Base-by-base conservation (phyloP, 2,329 filamentous ascomycete species). In the Paecilomyces niveus region DNA sequence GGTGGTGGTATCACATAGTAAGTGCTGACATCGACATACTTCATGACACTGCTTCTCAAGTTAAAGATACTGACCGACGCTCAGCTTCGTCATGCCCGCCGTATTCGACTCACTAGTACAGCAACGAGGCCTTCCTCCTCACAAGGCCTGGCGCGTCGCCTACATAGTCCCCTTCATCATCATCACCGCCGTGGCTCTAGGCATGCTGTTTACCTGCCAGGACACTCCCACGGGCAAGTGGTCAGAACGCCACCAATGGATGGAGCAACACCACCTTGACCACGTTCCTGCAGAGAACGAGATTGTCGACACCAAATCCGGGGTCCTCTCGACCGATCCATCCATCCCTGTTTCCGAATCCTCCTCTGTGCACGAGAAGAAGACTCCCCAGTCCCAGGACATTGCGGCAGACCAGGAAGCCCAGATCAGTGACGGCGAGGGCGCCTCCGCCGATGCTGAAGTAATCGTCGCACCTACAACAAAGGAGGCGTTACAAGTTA, bases 1-100 rank as follows among this genome's bases (percentile, higher is more conserved):
- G 92, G 92, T 59, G 92, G 92, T 62, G 92, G 92, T 58, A 89
- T 96, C 64, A 96, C 92, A 1, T 96, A 96, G 72, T 74, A 66
- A 29, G 69, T 60, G 18, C 11, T 13, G 22, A 39, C 22, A 21
- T 13, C 33, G 2, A 51, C 51, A 29, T 26, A n/a, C 31, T 32
- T 15, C 1, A 39, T 35, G 22, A 10, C 51, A 39, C 6, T 15
- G 53, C 11, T 13, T 35, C 3, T 15, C 13, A 13, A 26, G 24
- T 52, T 4, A 22, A 39, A 33, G 53, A 64, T 5, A 56, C n/a
- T 49, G 58, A 56, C 31, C 26, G 49, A 18, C 21, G 6, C 11
- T 4, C 13, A 75, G 72, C 77, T 95, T 96, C 72, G 84, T 93
- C 66, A 96, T 96, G 91, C 92, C 92, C 1, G 90, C 90, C 4